phyloP scores from a whole-genome alignment of 768 basidiomycete genomes.

The Tubosaeta brunneosetosa region DNA sequence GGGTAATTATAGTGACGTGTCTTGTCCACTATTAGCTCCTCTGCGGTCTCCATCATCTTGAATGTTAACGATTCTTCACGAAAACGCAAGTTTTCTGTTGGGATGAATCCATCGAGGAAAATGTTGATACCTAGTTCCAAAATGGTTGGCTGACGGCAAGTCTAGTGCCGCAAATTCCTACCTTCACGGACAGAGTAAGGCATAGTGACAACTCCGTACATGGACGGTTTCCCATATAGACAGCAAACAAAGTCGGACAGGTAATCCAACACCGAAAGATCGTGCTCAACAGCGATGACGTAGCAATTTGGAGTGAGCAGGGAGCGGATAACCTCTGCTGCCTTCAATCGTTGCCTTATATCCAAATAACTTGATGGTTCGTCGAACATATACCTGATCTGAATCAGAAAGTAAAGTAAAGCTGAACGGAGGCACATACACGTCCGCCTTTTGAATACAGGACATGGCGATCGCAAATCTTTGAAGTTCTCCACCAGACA shows the following conservation, averaged over 20 bases:
- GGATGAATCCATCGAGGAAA: slow-evolving; percentile 98
- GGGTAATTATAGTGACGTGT: slow-evolving; percentile 91
- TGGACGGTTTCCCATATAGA: slow-evolving; percentile 93
- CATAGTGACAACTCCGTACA: slow-evolving; percentile 99
- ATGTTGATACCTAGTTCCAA: slow-evolving; percentile 84
- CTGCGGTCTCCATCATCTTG: slow-evolving; percentile 96
- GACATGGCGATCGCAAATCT: slow-evolving; percentile 98
- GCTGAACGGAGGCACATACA: slow-evolving; percentile 49
- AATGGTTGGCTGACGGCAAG: background rate
- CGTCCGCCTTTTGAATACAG: slow-evolving; percentile 91
- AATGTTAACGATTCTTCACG: slow-evolving; percentile 92
- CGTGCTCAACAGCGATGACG: slow-evolving; percentile 97
- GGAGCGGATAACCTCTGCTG: slow-evolving; percentile 91
- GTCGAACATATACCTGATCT: slow-evolving; percentile 91
- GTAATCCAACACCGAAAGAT: slow-evolving; percentile 96
- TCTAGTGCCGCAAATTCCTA: slow-evolving; percentile 27
- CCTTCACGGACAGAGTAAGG: slow-evolving; percentile 97
- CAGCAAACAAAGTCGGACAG: slow-evolving; percentile 98
- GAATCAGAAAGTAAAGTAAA: slow-evolving; percentile 1
- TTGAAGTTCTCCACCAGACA: slow-evolving; percentile 97
- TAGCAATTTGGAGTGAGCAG: slow-evolving; percentile 82
- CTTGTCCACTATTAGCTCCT: slow-evolving; percentile 83
- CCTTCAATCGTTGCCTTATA: slow-evolving; percentile 90
- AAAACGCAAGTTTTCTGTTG: slow-evolving; percentile 98
- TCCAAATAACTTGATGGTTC: slow-evolving; percentile 98